These are phyloP conservation scores for Termitomyces heimii DNA, from an alignment of 768 basidiomycete species.

Conservation along the genomic window DNA sequence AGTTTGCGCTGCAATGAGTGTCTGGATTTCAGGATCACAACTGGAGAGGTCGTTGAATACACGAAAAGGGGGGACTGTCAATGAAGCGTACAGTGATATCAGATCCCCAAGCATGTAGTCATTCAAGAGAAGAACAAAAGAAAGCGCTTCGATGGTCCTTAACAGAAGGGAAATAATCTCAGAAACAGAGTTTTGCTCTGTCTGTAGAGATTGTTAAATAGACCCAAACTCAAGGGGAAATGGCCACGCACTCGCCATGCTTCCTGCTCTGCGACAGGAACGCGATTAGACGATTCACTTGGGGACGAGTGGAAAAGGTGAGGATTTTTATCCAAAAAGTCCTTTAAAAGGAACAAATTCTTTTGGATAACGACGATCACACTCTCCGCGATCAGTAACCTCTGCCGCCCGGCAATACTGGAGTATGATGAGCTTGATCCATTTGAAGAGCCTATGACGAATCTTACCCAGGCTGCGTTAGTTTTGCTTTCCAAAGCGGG, in stretches of 20 bases:
- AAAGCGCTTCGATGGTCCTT: slow-evolving; percentile 89
- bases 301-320: slow-evolving; percentile 83
- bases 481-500: slow-evolving; percentile 81
- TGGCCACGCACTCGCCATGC: slow-evolving; percentile 72
- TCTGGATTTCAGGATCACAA: slow-evolving; percentile 70
- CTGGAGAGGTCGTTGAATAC: slow-evolving; percentile 27
- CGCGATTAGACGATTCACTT: slow-evolving; percentile 56
- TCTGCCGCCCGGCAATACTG: slow-evolving; percentile 41
- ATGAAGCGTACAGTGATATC: slow-evolving; percentile 60
- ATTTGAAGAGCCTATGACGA: background rate
- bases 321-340: slow-evolving; percentile 74
- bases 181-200: slow-evolving; percentile 78
- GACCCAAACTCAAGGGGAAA: background rate
- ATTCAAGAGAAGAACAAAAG: slow-evolving; percentile 86
- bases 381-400: slow-evolving; percentile 59
- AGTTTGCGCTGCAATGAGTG: slow-evolving; percentile 61
- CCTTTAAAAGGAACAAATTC: slow-evolving; percentile 72
- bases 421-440: background rate
- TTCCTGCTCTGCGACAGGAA: slow-evolving; percentile 68
- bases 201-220: slow-evolving; percentile 34
- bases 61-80: background rate
- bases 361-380: slow-evolving; percentile 67
- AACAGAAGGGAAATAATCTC: slow-evolving; percentile 69
- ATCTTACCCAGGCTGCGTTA: slow-evolving; percentile 59
- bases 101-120: slow-evolving; percentile 89